Evolutionary conservation across 768 basidiomycete genomes (phyloP).

Genomic region (Omphalotus guepiniiformis): DNA sequence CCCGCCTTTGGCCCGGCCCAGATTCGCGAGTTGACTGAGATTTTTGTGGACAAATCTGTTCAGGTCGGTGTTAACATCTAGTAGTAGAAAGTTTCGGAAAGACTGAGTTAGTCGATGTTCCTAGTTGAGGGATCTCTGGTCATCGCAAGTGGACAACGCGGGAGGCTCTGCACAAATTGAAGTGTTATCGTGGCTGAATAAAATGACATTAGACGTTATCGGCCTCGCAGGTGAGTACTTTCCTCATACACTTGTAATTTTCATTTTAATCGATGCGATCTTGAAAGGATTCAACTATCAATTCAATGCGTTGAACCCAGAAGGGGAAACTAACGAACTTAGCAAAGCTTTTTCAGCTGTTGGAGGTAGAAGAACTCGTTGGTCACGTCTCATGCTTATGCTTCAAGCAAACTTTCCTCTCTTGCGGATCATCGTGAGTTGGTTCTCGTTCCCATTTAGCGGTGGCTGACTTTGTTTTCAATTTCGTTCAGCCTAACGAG

Average conservation of each 20-base stretch:
- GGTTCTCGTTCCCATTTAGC: no score
- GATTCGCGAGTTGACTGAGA: conserved; percentile 32
- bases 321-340: conserved; percentile 25
- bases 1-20: conserved; percentile 41
- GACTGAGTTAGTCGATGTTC: background rate
- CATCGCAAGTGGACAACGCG: conserved; percentile 15
- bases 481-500: conserved; percentile 14
- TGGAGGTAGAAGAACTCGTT: no score
- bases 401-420: background rate
- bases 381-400: no score
- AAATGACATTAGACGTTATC: conserved; percentile 36
- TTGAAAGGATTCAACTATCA: conserved; percentile 35
- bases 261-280: background rate
- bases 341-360: conserved; percentile 29
- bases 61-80: conserved; percentile 19
- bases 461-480: conserved; percentile 12
- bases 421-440: conserved; percentile 5
- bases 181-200: conserved; percentile 28
- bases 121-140: conserved; percentile 33
- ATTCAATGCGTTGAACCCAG: conserved; percentile 26
- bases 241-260: background rate
- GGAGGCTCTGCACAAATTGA: conserved; percentile 22
- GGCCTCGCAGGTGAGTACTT: conserved; percentile 31
- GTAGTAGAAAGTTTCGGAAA: no score
- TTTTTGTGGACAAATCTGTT: conserved; percentile 33